These are phyloP conservation scores for Arthrobotrys pseudoclavata DNA, from an alignment of 2,329 filamentous ascomycete genomes.

Conservation along the genomic window DNA sequence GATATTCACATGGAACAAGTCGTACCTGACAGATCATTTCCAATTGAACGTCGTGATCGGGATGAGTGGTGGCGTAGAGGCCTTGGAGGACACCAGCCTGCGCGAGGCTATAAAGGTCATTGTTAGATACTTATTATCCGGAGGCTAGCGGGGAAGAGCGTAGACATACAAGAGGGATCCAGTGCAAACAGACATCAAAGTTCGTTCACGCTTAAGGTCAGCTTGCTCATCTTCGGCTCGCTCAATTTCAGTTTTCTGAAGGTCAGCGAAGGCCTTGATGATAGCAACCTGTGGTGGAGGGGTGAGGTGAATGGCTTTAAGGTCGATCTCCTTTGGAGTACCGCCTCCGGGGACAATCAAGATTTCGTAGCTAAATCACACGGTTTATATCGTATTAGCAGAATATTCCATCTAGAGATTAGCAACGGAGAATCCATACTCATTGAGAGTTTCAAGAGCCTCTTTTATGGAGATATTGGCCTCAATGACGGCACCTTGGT, in stretches of 20 bases:
- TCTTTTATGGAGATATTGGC: conserved; percentile 84
- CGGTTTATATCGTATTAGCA: conserved; percentile 2
- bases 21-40: conserved; percentile 82
- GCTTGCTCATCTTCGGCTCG: conserved; percentile 73
- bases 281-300: conserved; percentile 74
- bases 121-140: neutral
- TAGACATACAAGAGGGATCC: conserved; percentile 81
- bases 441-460: conserved; percentile 74
- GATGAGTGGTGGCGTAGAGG: conserved; percentile 84
- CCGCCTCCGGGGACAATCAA: conserved; percentile 82
- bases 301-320: conserved; percentile 20
- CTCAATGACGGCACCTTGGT: conserved; percentile 77
- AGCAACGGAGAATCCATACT: conserved; percentile 67
- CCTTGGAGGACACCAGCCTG: conserved; percentile 78
- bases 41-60: conserved; percentile 82
- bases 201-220: conserved; percentile 83
- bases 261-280: conserved; percentile 81
- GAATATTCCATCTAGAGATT: neutral
- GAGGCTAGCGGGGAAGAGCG: conserved; percentile 66
- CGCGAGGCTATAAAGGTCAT: conserved; percentile 26
- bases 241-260: conserved; percentile 65
- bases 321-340: conserved; percentile 73
- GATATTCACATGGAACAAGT: too few species aligned
- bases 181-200: conserved; percentile 83
- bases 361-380: conserved; percentile 76